Percentiles rank a stretch among this genome's conserved stretches.
Evolutionary conservation across 2,329 filamentous ascomycete genomes (phyloP).

Genomic region (Calonectria pseudoturangicola): DNA sequence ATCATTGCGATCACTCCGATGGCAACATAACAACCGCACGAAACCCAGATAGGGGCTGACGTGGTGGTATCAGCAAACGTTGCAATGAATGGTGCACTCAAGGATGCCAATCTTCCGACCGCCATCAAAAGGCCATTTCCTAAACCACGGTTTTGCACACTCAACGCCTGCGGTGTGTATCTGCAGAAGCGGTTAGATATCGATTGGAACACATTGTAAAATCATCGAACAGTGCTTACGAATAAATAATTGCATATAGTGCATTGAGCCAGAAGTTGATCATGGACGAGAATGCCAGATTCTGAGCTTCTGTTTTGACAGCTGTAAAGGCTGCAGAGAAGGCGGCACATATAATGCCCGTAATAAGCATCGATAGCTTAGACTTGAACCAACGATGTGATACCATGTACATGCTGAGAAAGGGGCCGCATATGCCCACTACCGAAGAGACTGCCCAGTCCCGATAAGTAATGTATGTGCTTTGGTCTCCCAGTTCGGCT

Average conservation of each 20-base stretch:
- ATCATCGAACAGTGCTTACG: conserved; percentile 31
- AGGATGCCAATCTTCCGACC: conserved; percentile 44
- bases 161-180: conserved; percentile 47
- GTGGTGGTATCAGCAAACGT: conserved; percentile 50
- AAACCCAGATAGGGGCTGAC: conserved; percentile 49
- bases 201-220: accelerated
- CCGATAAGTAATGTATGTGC: conserved; percentile 56
- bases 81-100: conserved; percentile 48
- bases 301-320: conserved; percentile 44
- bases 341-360: conserved; percentile 43
- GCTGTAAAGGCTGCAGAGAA: conserved; percentile 50
- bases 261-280: conserved; percentile 49
- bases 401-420: conserved; percentile 61
- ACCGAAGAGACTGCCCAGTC: conserved; percentile 59
- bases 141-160: conserved; percentile 46
- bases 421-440: conserved; percentile 61
- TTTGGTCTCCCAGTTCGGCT: conserved; percentile 49
- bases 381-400: conserved; percentile 50
- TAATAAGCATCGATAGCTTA: conserved; percentile 38
- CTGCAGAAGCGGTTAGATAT: neutral
- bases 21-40: conserved; percentile 46
- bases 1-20: conserved; percentile 46
- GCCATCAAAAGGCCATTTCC: conserved; percentile 48
- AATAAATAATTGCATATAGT: conserved; percentile 46
- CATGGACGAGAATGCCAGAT: conserved; percentile 52